Conservation (phyloP, 371 early-diverging fungal genomes). For the Mortierella sp. region DNA sequence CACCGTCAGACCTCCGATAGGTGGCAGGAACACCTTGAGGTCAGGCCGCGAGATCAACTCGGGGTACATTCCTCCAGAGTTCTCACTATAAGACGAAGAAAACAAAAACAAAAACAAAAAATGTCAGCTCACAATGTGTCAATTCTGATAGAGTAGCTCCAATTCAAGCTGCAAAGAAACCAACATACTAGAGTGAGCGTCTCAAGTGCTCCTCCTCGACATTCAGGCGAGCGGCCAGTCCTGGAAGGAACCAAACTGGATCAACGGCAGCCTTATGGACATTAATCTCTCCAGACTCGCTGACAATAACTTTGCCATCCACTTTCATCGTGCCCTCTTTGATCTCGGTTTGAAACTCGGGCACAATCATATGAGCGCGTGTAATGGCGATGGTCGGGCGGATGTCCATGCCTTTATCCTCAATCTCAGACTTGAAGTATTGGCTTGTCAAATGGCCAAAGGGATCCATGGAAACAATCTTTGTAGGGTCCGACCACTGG, state of each 20-base stretch:
- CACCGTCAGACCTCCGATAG: conserved; percentile 91
- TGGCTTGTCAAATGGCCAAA: conserved; percentile 83
- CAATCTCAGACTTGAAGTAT: conserved; percentile 66
- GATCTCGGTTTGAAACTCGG: conserved; percentile 86
- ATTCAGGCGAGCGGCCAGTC: conserved; percentile 87
- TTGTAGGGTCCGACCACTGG: conserved; percentile 86
- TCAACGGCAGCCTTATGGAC: conserved; percentile 93
- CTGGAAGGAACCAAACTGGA: conserved; percentile 94
- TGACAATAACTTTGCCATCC: conserved; percentile 86
- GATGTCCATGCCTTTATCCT: conserved; percentile 76
- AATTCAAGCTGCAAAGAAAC: too few species aligned
- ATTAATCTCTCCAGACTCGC: conserved; percentile 80
- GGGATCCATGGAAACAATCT: conserved; percentile 92
- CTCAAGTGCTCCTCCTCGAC: conserved; percentile 86
- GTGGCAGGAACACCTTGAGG: conserved; percentile 90
- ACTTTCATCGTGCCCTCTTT: conserved; percentile 66
- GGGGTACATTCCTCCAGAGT: conserved; percentile 93
- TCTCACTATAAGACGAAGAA: conserved; percentile 67
- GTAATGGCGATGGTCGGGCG: conserved; percentile 93
- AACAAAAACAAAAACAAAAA: background rate
- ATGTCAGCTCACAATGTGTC: background rate
- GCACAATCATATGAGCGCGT: conserved; percentile 89
- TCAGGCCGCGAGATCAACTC: conserved; percentile 94
- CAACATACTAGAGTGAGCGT: conserved; percentile 56
- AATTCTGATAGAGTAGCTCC: conserved; percentile 36